Percentiles rank a stretch among this genome's conserved stretches.
These are phyloP conservation scores for Amylostereum areolatum DNA, from an alignment of 1,284 basidiomycete species.

Conservation along the genomic window DNA sequence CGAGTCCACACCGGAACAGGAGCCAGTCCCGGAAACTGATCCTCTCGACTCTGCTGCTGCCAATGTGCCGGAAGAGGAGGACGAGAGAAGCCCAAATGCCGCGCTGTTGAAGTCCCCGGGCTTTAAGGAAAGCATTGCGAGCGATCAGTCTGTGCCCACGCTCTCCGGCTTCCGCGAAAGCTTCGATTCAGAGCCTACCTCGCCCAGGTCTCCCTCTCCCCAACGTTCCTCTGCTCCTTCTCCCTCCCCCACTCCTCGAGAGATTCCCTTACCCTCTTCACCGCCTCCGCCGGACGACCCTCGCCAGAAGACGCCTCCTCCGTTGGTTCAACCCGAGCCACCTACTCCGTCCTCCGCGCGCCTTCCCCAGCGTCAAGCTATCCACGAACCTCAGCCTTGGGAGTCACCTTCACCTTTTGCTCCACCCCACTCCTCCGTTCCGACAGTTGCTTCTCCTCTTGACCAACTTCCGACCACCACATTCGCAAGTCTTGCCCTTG, in stretches of 20 bases:
- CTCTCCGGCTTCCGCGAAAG: constrained; percentile 26
- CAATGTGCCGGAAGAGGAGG: constrained; percentile 35
- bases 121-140: constrained; percentile 3
- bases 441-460: constrained; percentile 43
- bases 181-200: constrained; percentile 48
- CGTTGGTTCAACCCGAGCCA: constrained; percentile 14
- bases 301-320: constrained; percentile 2
- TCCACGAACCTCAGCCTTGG: constrained; percentile 34
- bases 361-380: constrained; percentile 16
- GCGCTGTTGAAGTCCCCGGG: not conserved
- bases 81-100: constrained; percentile 38
- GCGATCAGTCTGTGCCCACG: constrained; percentile 23
- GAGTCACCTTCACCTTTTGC: constrained; percentile 29
- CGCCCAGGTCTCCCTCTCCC: constrained; percentile 21
- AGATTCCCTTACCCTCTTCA: constrained; percentile 1
- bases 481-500: constrained; percentile 54
- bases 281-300: constrained; percentile 4
- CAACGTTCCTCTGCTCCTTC: constrained; percentile 19
- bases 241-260: constrained; percentile 8
- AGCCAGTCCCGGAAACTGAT: constrained; percentile 19
- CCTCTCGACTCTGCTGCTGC: constrained; percentile 40
- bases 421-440: constrained; percentile 16
- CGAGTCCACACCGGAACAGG: not conserved
- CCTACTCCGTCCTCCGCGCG: constrained; percentile 16
- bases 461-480: constrained; percentile 36